These are phyloP conservation scores for Tricharina praecox DNA, from an alignment of 495 filamentous ascomycete genomes.

Conservation along the genomic window DNA sequence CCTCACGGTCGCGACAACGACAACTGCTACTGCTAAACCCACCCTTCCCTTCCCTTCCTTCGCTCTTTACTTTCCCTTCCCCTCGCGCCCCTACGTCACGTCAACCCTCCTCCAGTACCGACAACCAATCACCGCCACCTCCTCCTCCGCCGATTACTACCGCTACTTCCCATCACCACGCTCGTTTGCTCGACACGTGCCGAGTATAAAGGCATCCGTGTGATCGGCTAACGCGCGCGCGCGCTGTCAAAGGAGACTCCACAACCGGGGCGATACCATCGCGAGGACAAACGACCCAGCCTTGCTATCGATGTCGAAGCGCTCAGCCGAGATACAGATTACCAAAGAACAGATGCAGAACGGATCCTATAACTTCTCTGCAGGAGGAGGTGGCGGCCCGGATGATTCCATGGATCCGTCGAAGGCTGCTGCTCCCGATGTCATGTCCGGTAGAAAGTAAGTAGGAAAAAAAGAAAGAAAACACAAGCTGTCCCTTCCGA, in stretches of 20 bases:
- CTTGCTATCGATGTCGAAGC: slow-evolving; percentile 14
- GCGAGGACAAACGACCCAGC: too few relatives aligned
- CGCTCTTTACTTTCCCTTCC: background rate
- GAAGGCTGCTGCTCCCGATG: slow-evolving; percentile 15
- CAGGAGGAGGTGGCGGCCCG: slow-evolving; percentile 15
- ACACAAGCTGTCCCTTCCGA: too few relatives aligned
- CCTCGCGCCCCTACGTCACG: slow-evolving; percentile 1
- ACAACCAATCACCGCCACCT: slow-evolving; percentile 1
- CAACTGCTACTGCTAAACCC: too few relatives aligned
- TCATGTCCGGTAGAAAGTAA: slow-evolving; percentile 17
- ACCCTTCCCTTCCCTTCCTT: background rate
- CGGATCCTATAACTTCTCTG: slow-evolving; percentile 12
- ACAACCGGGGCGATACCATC: background rate
- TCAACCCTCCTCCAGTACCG: too few relatives aligned
- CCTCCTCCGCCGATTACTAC: background rate
- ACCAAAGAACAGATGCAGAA: slow-evolving; percentile 21
- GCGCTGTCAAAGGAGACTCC: background rate
- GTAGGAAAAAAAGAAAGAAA: too few relatives aligned
- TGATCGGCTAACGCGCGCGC: slow-evolving; percentile 2
- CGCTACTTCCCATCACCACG: background rate
- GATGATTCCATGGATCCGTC: slow-evolving; percentile 15
- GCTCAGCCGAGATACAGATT: slow-evolving; percentile 24
- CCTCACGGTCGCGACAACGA: background rate
- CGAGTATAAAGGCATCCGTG: background rate
- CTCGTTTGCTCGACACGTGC: background rate